phyloP scores from a whole-genome alignment of 2,329 filamentous ascomycete species.

The Epichloe aotearoae region DNA sequence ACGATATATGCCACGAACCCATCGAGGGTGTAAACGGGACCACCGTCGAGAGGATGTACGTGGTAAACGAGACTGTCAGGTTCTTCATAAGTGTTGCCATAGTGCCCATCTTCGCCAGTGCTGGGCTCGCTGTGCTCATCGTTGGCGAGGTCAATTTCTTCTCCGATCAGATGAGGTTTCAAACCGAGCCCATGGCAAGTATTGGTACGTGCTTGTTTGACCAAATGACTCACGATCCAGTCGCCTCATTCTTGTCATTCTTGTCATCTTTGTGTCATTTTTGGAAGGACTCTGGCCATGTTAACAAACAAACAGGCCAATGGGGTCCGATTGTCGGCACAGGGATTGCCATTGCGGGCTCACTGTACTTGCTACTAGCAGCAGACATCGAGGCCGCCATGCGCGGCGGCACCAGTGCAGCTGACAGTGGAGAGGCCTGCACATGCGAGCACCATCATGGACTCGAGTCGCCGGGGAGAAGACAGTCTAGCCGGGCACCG shows the following conservation, averaged over 20 bases:
- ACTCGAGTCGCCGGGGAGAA: neutral
- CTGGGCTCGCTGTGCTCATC: conserved; percentile 44
- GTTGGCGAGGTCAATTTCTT: conserved; percentile 53
- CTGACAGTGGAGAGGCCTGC: conserved; percentile 3
- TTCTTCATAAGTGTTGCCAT: conserved; percentile 42
- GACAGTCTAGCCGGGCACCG: neutral
- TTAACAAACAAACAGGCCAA: conserved; percentile 27
- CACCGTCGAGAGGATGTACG: conserved; percentile 36
- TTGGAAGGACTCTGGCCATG: neutral
- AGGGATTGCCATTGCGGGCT: conserved; percentile 42
- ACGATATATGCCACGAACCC: conserved; percentile 21
- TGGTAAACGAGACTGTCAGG: conserved; percentile 40
- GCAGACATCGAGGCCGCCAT: conserved; percentile 13
- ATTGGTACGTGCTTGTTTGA: conserved; percentile 32
- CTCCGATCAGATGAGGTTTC: conserved; percentile 38
- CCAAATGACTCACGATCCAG: too few species aligned
- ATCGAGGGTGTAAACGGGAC: conserved; percentile 43
- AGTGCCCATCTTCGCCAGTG: conserved; percentile 43
- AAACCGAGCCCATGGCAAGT: conserved; percentile 49
- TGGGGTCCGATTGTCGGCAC: conserved; percentile 49
- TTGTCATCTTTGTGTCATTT: neutral
- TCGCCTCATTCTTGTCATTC: neutral
- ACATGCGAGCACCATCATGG: conserved; percentile 7
- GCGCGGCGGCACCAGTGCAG: conserved; percentile 4
- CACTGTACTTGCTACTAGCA: conserved; percentile 39